Percentiles rank a stretch among this genome's conserved stretches.
These are phyloP conservation scores for Parmales sp. DNA, from an alignment of 108 stramenopile species.

Conservation along the genomic window DNA sequence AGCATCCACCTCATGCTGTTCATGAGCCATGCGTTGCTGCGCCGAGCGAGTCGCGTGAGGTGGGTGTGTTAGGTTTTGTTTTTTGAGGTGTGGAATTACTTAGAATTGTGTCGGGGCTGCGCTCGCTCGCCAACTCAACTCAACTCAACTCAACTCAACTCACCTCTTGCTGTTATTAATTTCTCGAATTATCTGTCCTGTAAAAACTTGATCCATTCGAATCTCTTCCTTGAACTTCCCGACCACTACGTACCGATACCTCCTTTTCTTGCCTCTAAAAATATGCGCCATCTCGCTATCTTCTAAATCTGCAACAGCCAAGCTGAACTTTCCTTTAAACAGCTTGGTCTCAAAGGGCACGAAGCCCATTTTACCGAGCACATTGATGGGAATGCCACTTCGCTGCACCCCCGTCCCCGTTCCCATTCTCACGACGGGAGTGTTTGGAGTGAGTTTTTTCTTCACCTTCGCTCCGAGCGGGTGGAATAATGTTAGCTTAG, in stretches of 20 bases:
- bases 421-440: too few species aligned
- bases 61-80: too few species aligned
- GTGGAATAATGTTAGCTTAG: too few species aligned
- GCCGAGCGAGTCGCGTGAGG: too few species aligned
- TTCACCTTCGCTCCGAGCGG: too few species aligned
- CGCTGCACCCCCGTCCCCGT: too few species aligned
- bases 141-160: too few species aligned
- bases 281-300: not conserved
- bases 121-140: too few species aligned
- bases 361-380: not conserved
- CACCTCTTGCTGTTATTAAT: not conserved
- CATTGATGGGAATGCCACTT: not conserved
- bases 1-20: constrained; percentile 1
- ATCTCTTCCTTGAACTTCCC: not conserved
- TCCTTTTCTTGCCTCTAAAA: not conserved
- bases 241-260: constrained; percentile 1
- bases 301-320: not conserved
- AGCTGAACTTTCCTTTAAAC: not conserved
- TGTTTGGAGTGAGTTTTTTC: too few species aligned
- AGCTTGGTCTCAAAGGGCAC: not conserved
- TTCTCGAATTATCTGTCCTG: not conserved
- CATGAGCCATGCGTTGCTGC: not conserved
- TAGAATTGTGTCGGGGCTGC: too few species aligned
- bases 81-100: too few species aligned
- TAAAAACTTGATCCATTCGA: not conserved